Conservation (phyloP, 805 yeast species). For the Pichia paraexigua region DNA sequence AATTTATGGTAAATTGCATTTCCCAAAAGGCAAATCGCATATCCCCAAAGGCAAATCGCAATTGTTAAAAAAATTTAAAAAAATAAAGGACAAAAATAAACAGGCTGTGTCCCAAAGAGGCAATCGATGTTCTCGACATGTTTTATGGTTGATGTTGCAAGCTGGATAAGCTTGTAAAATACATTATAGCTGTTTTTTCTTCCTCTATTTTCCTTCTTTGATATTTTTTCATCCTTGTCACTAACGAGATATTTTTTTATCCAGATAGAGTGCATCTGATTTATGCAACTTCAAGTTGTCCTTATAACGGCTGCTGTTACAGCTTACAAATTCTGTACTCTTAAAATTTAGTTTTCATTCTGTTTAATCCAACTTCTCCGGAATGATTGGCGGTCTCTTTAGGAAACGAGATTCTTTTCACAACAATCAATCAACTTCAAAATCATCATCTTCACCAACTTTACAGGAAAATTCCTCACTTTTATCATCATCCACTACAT, state of each 20-base stretch:
- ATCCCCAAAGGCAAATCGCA: no score
- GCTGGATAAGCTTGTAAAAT: neutral
- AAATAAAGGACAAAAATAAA: neutral
- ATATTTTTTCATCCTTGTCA: neutral
- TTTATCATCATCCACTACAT: neutral
- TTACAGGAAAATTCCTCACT: neutral
- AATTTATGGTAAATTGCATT: neutral
- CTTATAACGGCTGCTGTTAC: neutral
- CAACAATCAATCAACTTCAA: neutral
- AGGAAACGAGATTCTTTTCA: conserved; percentile 11
- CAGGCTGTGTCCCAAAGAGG: neutral
- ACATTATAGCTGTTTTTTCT: neutral
- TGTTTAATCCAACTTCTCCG: neutral
- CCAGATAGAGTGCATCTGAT: neutral
- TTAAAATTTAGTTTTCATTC: neutral
- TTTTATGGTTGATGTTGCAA: neutral
- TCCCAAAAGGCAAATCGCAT: no score
- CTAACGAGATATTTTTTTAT: neutral
- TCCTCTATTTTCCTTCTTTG: neutral
- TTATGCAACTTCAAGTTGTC: neutral
- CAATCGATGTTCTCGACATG: neutral
- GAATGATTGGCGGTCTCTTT: conserved; percentile 20
- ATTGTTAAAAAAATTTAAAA: no score
- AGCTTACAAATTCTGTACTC: neutral
- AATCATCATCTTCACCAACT: neutral